Evolutionary conservation across 2,329 filamentous ascomycete genomes (phyloP).

Genomic region (Pseudopyrenochaeta lycopersici): DNA sequence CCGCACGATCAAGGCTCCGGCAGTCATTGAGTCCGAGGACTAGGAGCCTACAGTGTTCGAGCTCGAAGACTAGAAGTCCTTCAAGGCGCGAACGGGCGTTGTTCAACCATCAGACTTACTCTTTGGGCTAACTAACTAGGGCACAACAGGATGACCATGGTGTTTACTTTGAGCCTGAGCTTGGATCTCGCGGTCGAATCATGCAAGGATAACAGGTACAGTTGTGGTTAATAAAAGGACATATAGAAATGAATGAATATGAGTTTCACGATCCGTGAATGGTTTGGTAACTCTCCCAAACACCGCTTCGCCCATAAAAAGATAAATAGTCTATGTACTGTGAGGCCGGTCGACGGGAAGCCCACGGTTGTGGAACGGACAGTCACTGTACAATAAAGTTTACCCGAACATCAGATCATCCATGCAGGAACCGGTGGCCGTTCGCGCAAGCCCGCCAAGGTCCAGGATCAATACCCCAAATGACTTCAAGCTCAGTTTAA

Average conservation of each 20-base stretch:
- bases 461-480: neutral
- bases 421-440: constrained; percentile 20
- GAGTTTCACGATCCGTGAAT: neutral
- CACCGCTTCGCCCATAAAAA: neutral
- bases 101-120: constrained; percentile 2
- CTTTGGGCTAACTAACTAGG: neutral
- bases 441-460: neutral
- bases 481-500: neutral
- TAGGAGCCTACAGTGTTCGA: constrained; percentile 24
- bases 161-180: neutral
- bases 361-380: neutral
- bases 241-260: constrained; percentile 20
- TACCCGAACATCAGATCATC: constrained; percentile 13
- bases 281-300: neutral
- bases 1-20: constrained; percentile 69
- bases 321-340: neutral
- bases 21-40: constrained; percentile 69
- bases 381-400: neutral
- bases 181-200: neutral
- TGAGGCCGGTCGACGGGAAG: neutral
- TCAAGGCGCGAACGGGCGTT: constrained; percentile 1
- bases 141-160: neutral
- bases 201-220: neutral
- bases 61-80: constrained; percentile 1
- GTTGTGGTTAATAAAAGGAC: neutral